These are phyloP conservation scores for Dianthus caryophyllus DNA, from an alignment of 148 eudicot genomes.

Conservation along the genomic window DNA sequence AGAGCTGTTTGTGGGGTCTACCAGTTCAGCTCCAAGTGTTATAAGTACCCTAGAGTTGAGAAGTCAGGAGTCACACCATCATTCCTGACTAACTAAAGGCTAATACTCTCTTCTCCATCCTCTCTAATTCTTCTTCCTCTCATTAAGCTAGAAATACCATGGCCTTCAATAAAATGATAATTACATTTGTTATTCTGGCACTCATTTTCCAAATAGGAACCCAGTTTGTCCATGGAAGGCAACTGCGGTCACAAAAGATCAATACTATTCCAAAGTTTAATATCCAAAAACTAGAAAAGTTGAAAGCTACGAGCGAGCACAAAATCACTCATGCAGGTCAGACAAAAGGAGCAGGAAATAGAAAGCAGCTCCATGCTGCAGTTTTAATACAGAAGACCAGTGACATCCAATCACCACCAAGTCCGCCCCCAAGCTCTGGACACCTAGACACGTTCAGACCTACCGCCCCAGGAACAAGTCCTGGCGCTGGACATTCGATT, in stretches of 20 bases:
- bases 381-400: constrained; percentile 18
- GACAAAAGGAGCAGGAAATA: background rate
- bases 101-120: constrained; percentile 13
- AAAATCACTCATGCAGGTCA: constrained; percentile 1
- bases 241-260: constrained; percentile 21
- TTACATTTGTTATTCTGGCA: constrained; percentile 28
- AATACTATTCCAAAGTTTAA: constrained; percentile 19
- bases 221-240: constrained; percentile 35
- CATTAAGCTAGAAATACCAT: constrained; percentile 7
- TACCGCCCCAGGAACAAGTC: constrained; percentile 24
- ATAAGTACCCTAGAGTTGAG: constrained; percentile 32
- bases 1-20: constrained; percentile 14
- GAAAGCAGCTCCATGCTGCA: constrained; percentile 12
- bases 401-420: constrained; percentile 21
- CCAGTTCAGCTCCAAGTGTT: constrained; percentile 17
- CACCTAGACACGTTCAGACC: constrained; percentile 23
- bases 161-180: constrained; percentile 24
- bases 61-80: constrained; percentile 21
- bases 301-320: constrained; percentile 1
- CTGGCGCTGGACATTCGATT: constrained; percentile 28
- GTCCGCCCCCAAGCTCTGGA: constrained; percentile 21
- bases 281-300: constrained; percentile 19
- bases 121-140: background rate
- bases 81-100: constrained; percentile 6
- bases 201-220: constrained; percentile 22